Evolutionary conservation across 495 filamentous ascomycete species (phyloP).

Genomic region (Penicillium canescens): DNA sequence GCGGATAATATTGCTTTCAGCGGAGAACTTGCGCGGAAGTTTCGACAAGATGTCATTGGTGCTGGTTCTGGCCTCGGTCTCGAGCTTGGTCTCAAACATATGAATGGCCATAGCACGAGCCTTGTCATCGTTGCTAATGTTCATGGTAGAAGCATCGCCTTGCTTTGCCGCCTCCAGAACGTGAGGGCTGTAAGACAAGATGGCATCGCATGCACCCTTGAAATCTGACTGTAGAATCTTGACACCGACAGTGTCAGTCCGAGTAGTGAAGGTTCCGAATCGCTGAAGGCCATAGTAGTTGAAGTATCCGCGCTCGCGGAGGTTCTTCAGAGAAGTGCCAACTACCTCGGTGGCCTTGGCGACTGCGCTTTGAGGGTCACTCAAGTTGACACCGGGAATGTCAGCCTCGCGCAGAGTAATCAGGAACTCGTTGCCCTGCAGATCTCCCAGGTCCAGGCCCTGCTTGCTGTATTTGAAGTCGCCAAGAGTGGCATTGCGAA

Average conservation of each 20-base stretch:
- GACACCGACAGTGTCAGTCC: slow-evolving; percentile 79
- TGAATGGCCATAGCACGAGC: slow-evolving; percentile 74
- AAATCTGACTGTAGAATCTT: slow-evolving; percentile 81
- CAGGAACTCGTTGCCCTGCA: slow-evolving; percentile 85
- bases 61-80: slow-evolving; percentile 31
- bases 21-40: slow-evolving; percentile 79
- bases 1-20: slow-evolving; percentile 75
- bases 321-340: slow-evolving; percentile 48
- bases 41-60: slow-evolving; percentile 57
- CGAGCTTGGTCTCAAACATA: slow-evolving; percentile 56
- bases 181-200: slow-evolving; percentile 65
- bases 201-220: slow-evolving; percentile 70
- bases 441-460: slow-evolving; percentile 76
- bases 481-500: slow-evolving; percentile 68
- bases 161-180: slow-evolving; percentile 47
- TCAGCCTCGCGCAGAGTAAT: slow-evolving; percentile 85
- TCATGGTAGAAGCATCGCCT: slow-evolving; percentile 31
- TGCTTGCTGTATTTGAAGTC: slow-evolving; percentile 71
- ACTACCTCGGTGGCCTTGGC: slow-evolving; percentile 56
- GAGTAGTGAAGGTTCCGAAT: slow-evolving; percentile 80
- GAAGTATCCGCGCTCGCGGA: slow-evolving; percentile 74
- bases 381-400: slow-evolving; percentile 51
- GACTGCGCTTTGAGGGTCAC: slow-evolving; percentile 35
- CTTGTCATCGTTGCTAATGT: slow-evolving; percentile 69
- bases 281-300: slow-evolving; percentile 97